Percentiles rank a stretch among this genome's conserved stretches.
Conservation (phyloP, 2,329 filamentous ascomycete genomes). For the Trichocomaceae sp. region DNA sequence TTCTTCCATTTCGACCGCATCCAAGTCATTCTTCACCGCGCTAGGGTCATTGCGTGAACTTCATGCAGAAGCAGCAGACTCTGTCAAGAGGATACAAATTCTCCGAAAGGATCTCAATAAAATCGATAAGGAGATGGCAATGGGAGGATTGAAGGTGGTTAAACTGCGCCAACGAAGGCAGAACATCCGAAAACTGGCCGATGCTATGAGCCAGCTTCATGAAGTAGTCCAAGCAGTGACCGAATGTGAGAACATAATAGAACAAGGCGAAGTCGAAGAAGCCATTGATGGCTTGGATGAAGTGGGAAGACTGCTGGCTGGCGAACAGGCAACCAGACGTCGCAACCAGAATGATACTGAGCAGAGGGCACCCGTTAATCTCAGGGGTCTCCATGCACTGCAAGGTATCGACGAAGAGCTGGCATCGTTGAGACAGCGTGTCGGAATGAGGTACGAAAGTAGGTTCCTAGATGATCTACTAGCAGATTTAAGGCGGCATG, state of each 20-base stretch:
- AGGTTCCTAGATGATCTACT: conserved; percentile 73
- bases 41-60: conserved; percentile 84
- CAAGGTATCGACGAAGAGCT: conserved; percentile 75
- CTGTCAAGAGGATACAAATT: conserved; percentile 76
- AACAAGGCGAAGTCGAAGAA: conserved; percentile 73
- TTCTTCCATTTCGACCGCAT: conserved; percentile 90
- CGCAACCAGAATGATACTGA: conserved; percentile 25
- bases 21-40: conserved; percentile 92
- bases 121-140: conserved; percentile 79
- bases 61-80: conserved; percentile 86
- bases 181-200: conserved; percentile 74
- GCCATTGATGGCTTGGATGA: conserved; percentile 71
- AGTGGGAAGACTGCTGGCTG: conserved; percentile 73
- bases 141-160: conserved; percentile 77
- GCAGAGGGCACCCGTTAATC: conserved; percentile 52
- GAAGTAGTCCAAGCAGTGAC: conserved; percentile 69
- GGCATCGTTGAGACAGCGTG: conserved; percentile 65
- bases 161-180: conserved; percentile 74
- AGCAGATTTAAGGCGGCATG: conserved; percentile 71
- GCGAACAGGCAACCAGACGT: conserved; percentile 48
- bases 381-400: conserved; percentile 70
- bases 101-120: conserved; percentile 71
- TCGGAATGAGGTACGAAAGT: conserved; percentile 79
- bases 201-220: conserved; percentile 76
- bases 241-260: conserved; percentile 72